These are phyloP conservation scores for Plantago elongata DNA, from an alignment of 257 asterid genomes.

Conservation along the genomic window DNA sequence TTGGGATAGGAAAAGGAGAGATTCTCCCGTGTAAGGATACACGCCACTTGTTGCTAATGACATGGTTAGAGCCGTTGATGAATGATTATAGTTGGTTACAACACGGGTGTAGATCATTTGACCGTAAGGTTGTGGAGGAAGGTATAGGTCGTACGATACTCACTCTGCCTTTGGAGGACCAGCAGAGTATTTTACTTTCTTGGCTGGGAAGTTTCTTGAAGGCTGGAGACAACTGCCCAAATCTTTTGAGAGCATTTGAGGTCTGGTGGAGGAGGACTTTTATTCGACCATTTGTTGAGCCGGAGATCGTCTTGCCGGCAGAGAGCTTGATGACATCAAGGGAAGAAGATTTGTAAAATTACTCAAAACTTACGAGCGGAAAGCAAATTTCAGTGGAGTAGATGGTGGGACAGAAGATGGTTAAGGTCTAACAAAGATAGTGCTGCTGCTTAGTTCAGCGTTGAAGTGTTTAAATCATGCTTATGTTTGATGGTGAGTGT, in stretches of 20 bases:
- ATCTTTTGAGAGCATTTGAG: slow-evolving; percentile 83
- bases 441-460: too few species aligned
- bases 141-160: slow-evolving; percentile 86
- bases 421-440: slow-evolving; percentile 2
- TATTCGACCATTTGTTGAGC: slow-evolving; percentile 54
- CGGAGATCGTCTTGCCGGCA: not conserved
- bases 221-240: slow-evolving; percentile 84
- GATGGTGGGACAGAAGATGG: slow-evolving; percentile 5
- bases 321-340: slow-evolving; percentile 3
- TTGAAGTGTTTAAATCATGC: not conserved
- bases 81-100: slow-evolving; percentile 82
- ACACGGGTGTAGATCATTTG: slow-evolving; percentile 76
- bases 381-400: not conserved
- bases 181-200: slow-evolving; percentile 62
- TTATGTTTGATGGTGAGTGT: slow-evolving; percentile 21
- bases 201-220: slow-evolving; percentile 80
- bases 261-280: slow-evolving; percentile 99
- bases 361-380: not conserved
- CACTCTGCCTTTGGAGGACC: slow-evolving; percentile 88
- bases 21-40: slow-evolving; percentile 76
- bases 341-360: slow-evolving; percentile 14
- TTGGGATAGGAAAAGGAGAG: slow-evolving; percentile 90
- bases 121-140: slow-evolving; percentile 79
- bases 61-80: slow-evolving; percentile 83
- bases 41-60: slow-evolving; percentile 51